These are phyloP conservation scores for Euphrasia arctica DNA, from an alignment of 305 asterid genomes.

Conservation along the genomic window DNA sequence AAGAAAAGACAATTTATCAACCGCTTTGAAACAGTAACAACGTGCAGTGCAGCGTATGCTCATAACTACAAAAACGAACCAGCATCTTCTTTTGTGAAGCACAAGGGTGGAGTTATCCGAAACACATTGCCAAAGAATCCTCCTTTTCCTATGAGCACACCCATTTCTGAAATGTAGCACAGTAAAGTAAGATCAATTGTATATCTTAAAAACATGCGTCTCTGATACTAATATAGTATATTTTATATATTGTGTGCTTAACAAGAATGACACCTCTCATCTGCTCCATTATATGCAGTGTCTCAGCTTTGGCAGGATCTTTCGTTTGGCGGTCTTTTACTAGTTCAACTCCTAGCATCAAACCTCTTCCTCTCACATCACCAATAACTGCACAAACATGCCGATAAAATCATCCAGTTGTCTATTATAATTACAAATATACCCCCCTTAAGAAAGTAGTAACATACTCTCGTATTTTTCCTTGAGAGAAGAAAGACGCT, in stretches of 20 bases:
- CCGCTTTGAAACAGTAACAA: background rate
- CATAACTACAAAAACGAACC: slow-evolving; percentile 32
- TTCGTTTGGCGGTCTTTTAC: slow-evolving; percentile 61
- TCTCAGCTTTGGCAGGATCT: slow-evolving; percentile 75
- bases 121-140: slow-evolving; percentile 63
- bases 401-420: background rate
- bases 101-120: slow-evolving; percentile 64
- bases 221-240: background rate
- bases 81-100: slow-evolving; percentile 63
- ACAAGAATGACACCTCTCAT: slow-evolving; percentile 54
- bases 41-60: background rate
- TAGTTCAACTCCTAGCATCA: slow-evolving; percentile 86
- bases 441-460: background rate
- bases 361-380: slow-evolving; percentile 80
- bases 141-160: slow-evolving; percentile 57
- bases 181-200: background rate
- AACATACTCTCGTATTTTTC: slow-evolving; percentile 65
- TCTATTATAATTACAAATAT: background rate
- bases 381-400: slow-evolving; percentile 54
- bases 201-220: background rate
- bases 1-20: background rate
- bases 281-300: slow-evolving; percentile 54
- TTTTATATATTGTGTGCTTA: background rate
- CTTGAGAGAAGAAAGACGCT: slow-evolving; percentile 48
- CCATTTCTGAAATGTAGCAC: slow-evolving; percentile 38